Conservation (phyloP, 176 grass and related monocot species). For the Stipa capillata region DNA sequence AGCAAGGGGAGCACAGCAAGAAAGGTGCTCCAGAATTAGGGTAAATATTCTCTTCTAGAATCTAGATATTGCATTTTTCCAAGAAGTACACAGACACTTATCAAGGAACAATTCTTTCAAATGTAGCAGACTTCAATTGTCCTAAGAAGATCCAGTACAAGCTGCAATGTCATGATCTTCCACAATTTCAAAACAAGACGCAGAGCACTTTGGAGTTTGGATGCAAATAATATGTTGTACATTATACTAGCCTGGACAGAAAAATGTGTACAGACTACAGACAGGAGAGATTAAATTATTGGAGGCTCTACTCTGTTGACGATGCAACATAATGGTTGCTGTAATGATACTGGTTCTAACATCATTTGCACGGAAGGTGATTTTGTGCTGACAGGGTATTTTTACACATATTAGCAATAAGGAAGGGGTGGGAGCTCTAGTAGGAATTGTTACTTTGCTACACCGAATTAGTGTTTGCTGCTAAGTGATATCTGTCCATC, state of each 20-base stretch:
- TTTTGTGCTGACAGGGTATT: background rate
- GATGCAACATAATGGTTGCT: background rate
- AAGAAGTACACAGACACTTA: background rate
- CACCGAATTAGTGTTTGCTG: background rate
- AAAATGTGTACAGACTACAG: background rate
- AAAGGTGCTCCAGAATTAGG: slow-evolving; percentile 35
- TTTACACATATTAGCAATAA: background rate
- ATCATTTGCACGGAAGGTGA: background rate
- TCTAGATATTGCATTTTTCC: background rate
- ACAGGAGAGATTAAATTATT: background rate
- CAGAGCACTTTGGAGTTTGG: background rate
- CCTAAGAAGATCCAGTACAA: slow-evolving; percentile 13
- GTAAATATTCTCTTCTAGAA: slow-evolving; percentile 37
- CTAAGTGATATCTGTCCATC: background rate
- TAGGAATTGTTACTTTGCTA: background rate
- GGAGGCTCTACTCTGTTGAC: background rate
- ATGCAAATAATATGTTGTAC: background rate
- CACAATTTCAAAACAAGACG: background rate
- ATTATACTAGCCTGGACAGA: background rate
- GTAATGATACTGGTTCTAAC: background rate
- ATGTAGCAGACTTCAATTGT: slow-evolving; percentile 46
- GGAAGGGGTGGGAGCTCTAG: background rate
- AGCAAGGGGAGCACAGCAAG: background rate
- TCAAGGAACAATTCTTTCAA: background rate
- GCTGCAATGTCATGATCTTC: background rate